Conservation (phyloP, 805 yeast genomes). For the Wickerhamomyces strasburgensis region DNA sequence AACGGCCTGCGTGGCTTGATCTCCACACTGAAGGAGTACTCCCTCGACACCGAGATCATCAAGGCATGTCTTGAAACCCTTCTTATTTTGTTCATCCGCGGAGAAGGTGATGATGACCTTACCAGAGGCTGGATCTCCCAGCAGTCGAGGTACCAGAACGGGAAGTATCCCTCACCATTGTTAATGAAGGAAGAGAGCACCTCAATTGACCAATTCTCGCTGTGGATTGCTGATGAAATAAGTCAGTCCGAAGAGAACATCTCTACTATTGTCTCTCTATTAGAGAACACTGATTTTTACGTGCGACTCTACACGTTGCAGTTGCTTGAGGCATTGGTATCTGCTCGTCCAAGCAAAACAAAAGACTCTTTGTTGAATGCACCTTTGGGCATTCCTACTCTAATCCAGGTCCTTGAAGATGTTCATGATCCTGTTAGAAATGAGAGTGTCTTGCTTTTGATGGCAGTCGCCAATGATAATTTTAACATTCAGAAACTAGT, state of each 20-base stretch:
- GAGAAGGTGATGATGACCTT: conserved; percentile 56
- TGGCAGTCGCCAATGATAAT: conserved; percentile 76
- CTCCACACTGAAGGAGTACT: conserved; percentile 57
- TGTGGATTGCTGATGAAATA: conserved; percentile 94
- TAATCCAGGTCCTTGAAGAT: conserved; percentile 61
- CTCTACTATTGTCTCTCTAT: conserved; percentile 36
- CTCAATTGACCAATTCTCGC: conserved; percentile 73
- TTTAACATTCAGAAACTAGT: conserved; percentile 86
- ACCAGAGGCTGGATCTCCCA: conserved; percentile 70
- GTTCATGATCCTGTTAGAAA: conserved; percentile 81
- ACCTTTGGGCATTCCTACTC: conserved; percentile 74
- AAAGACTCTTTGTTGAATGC: conserved; percentile 67
- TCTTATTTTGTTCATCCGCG: conserved; percentile 72
- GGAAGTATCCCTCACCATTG: conserved; percentile 74
- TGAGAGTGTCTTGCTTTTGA: conserved; percentile 77
- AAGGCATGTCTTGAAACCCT: conserved; percentile 84
- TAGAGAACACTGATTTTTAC: conserved; percentile 60
- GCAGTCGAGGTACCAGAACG: conserved; percentile 68
- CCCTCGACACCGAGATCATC: conserved; percentile 63
- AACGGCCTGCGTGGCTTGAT: conserved; percentile 76
- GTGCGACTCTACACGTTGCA: conserved; percentile 78
- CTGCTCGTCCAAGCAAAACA: conserved; percentile 68
- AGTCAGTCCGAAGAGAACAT: conserved; percentile 48
- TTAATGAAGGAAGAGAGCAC: conserved; percentile 44
- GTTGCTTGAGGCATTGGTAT: conserved; percentile 73